A percentile compares a stretch with the other conserved stretches of the same genome.
phyloP scores from a whole-genome alignment of 805 yeast species.

The Teunomyces lycoperdinae region DNA sequence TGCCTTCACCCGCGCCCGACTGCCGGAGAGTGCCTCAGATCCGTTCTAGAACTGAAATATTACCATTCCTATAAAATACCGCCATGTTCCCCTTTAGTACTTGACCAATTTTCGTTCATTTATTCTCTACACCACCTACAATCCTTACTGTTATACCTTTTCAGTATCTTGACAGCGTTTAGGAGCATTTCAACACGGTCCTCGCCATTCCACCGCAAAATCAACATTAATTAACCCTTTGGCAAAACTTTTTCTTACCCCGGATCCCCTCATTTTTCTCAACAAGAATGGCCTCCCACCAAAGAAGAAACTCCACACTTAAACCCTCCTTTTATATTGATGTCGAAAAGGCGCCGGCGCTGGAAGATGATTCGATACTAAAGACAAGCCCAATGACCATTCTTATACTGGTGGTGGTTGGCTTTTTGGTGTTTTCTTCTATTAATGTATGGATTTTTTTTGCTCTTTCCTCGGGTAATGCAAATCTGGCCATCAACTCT shows the following conservation, averaged over 20 bases:
- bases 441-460: neutral
- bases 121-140: neutral
- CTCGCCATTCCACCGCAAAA: neutral
- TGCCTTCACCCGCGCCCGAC: neutral
- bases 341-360: constrained; percentile 7
- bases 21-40: neutral
- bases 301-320: constrained; percentile 6
- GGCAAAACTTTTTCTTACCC: neutral
- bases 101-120: neutral
- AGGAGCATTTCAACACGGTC: neutral
- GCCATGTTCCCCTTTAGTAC: neutral
- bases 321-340: constrained; percentile 9
- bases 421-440: neutral
- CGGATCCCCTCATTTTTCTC: neutral
- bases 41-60: neutral
- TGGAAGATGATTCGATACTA: neutral
- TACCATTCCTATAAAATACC: neutral
- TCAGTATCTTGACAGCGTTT: neutral
- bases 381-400: neutral
- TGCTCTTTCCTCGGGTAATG: neutral
- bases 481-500: neutral
- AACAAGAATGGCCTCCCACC: constrained; percentile 7
- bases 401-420: neutral
- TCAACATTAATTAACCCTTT: neutral
- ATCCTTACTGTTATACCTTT: neutral